A percentile compares a stretch with the other conserved stretches of the same genome.
phyloP scores from a whole-genome alignment of 75 land plant genomes.

The Adiantum capillusveneris region DNA sequence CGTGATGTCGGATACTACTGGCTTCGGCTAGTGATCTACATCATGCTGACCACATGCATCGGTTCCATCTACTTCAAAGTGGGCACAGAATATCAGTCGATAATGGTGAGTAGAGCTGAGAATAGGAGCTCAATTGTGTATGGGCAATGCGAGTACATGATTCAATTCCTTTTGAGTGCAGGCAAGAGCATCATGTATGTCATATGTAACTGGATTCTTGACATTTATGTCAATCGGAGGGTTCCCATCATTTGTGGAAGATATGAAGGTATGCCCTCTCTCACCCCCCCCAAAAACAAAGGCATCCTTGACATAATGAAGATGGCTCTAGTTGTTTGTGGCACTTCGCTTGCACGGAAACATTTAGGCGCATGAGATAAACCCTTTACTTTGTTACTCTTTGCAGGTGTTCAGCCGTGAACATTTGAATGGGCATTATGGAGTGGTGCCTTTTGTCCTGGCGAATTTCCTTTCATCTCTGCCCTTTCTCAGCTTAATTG shows the following conservation, averaged over 20 bases:
- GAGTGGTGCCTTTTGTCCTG: constrained; percentile 17
- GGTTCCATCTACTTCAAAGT: constrained; percentile 15
- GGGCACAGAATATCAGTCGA: constrained; percentile 13
- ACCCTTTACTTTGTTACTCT: too few relatives aligned
- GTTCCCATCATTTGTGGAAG: constrained; percentile 28
- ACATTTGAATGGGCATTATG: constrained; percentile 28
- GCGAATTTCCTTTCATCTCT: constrained; percentile 21
- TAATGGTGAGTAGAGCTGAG: constrained; percentile 24
- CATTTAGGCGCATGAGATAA: too few relatives aligned
- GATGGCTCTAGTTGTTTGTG: too few relatives aligned
- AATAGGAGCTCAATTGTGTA: neutral
- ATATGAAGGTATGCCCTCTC: constrained; percentile 29
- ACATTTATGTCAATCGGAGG: constrained; percentile 31
- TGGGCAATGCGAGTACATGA: neutral
- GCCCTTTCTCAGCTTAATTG: constrained; percentile 21
- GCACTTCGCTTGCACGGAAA: too few relatives aligned
- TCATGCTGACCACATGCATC: constrained; percentile 9
- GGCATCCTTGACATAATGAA: too few relatives aligned
- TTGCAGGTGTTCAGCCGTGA: constrained; percentile 23
- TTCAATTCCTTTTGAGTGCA: neutral
- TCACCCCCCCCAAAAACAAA: too few relatives aligned
- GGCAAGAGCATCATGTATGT: constrained; percentile 16
- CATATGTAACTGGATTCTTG: constrained; percentile 18
- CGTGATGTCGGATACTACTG: constrained; percentile 21
- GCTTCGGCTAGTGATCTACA: constrained; percentile 18